Percentiles rank a stretch among this genome's conserved stretches.
Evolutionary conservation across 2,329 filamentous ascomycete species (phyloP).

Genomic region (Cladorrhinum sp.): DNA sequence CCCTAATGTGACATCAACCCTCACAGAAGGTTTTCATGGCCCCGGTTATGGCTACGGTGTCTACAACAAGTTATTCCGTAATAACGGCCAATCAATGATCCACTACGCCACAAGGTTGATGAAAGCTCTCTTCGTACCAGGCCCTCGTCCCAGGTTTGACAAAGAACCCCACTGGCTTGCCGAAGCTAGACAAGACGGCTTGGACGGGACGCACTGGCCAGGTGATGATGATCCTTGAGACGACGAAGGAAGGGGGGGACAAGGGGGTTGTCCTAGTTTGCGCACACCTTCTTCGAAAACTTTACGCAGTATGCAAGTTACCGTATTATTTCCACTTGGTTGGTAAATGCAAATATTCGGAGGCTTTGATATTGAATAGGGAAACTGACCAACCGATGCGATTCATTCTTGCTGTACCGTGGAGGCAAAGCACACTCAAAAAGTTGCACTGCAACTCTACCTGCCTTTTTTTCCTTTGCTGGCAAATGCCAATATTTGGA

Average conservation of each 20-base stretch:
- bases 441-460: neutral
- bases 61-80: neutral
- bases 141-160: conserved; percentile 1
- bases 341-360: neutral
- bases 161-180: conserved; percentile 3
- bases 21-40: too few species aligned
- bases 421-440: conserved; percentile 1
- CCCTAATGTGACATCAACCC: too few species aligned
- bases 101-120: neutral
- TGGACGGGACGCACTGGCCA: conserved; percentile 24
- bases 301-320: too few species aligned
- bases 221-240: conserved; percentile 16
- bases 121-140: neutral
- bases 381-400: too few species aligned
- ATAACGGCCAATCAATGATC: neutral
- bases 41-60: too few species aligned
- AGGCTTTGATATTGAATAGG: neutral
- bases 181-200: conserved; percentile 6
- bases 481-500: neutral
- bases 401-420: neutral
- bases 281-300: neutral
- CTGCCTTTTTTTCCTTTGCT: neutral
- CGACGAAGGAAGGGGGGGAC: neutral
- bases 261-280: neutral
- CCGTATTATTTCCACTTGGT: too few species aligned